Evolutionary conservation across 139 green algal species (phyloP).

Genomic region (Chlamydomonas applanata): DNA sequence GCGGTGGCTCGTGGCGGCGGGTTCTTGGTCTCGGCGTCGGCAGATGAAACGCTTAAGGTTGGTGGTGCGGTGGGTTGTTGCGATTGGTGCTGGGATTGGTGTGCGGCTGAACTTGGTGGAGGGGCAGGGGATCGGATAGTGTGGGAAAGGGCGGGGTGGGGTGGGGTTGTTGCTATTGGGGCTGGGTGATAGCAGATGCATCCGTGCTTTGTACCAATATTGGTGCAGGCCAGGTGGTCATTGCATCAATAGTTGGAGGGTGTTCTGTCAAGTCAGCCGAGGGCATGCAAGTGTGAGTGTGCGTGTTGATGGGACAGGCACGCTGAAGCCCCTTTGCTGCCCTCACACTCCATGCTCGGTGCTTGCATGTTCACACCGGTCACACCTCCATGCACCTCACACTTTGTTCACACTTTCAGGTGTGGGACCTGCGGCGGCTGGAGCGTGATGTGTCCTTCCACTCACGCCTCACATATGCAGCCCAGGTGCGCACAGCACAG

Average conservation of each 20-base stretch:
- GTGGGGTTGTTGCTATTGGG: no score
- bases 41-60: constrained; percentile 86
- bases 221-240: no score
- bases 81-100: no score
- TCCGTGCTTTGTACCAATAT: no score
- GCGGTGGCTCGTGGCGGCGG: constrained; percentile 54
- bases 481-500: constrained; percentile 39
- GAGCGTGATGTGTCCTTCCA: constrained; percentile 88
- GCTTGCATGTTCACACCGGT: neutral
- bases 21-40: constrained; percentile 78
- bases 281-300: neutral
- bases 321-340: neutral
- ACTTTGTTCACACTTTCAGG: constrained; percentile 31
- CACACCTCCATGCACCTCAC: neutral
- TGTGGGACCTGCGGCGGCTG: constrained; percentile 88
- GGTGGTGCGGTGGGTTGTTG: no score
- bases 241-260: no score
- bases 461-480: constrained; percentile 78
- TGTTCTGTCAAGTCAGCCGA: no score
- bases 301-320: neutral
- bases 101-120: no score
- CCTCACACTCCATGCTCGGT: neutral
- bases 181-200: no score
- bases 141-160: no score
- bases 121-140: no score